Base-by-base conservation (phyloP, 805 yeast genomes). In the Blastobotrys chiropterorum region DNA sequence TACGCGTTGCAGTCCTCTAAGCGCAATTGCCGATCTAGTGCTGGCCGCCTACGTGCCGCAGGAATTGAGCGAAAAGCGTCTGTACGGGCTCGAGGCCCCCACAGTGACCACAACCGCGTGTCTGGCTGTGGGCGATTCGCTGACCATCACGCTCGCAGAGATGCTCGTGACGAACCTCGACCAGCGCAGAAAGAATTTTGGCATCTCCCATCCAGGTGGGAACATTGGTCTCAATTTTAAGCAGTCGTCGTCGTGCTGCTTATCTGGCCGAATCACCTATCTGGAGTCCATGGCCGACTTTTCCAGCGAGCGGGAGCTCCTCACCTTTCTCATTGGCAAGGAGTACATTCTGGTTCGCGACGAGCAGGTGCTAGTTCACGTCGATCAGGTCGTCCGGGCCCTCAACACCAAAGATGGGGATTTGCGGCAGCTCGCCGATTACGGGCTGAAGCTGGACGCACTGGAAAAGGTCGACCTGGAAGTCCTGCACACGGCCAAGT, bases 171-270 rank as follows among this genome's bases (percentile, higher is more conserved):
- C 71, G 6, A 89, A 87, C 61, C 66, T 73, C 30, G 66, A 69
- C 38, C 70, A 73, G 51, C 72, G 96, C 42, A 76, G 75, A 56
- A 68, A 66, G 53, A 67, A 75, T 38, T 89, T 89, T 67, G 82
- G 85, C 6, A 77, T 77, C 55, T 78, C 84, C 62, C 97, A 89
- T 62, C 97, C 97, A 1, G 96, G 96, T 17, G 97, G 97, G 15
- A 85, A 94, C 1, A 88, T 89, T 62, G 97, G 97, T 14, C 72
- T 72, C 49, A 71, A 74, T 4, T 75, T 70, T 53, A 57, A 60
- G 19, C 5, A 26, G 34, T 26, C 34, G 34, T 26, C 34, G 11
- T 11, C 34, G 11, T 26, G 34, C 34, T 26, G 5, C 34, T 26
- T 26, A 6, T 26, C 34, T 26, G 34, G 34, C 34, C 34, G 11